Percentiles rank a stretch among this genome's conserved stretches.
These are phyloP conservation scores for Aspergillus pseudoterreus DNA, from an alignment of 2,329 filamentous ascomycete species.

Conservation along the genomic window DNA sequence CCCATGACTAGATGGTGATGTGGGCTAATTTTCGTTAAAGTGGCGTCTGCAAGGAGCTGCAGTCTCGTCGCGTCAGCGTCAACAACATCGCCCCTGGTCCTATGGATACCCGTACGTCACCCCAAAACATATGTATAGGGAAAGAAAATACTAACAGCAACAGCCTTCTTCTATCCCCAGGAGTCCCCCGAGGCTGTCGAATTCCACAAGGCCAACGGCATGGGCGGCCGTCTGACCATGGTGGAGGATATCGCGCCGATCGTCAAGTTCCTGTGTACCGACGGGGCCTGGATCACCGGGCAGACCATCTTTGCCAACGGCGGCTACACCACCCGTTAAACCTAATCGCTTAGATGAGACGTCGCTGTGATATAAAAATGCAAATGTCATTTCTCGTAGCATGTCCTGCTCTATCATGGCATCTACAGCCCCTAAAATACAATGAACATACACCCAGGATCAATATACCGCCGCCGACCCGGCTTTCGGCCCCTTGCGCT, in stretches of 20 bases:
- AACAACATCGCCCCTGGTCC: conserved; percentile 54
- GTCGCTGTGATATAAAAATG: not conserved
- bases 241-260: conserved; percentile 47
- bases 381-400: not conserved
- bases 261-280: conserved; percentile 43
- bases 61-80: conserved; percentile 48
- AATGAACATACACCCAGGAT: conserved; percentile 2
- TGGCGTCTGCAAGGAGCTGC: conserved; percentile 55
- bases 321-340: conserved; percentile 44
- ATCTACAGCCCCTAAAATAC: not conserved
- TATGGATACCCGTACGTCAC: conserved; percentile 48
- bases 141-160: not conserved
- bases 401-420: not conserved
- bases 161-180: conserved; percentile 46
- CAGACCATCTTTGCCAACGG: conserved; percentile 50
- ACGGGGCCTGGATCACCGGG: conserved; percentile 46
- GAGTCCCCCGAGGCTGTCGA: conserved; percentile 42
- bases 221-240: conserved; percentile 41
- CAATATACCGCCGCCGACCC: conserved; percentile 7
- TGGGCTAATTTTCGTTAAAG: conserved; percentile 8
- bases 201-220: conserved; percentile 44
- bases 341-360: no score
- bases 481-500: conserved; percentile 22
- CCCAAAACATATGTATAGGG: not conserved
- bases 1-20: not conserved